These are phyloP conservation scores for Penicillium concentricum DNA, from an alignment of 2,329 filamentous ascomycete species.

Conservation along the genomic window DNA sequence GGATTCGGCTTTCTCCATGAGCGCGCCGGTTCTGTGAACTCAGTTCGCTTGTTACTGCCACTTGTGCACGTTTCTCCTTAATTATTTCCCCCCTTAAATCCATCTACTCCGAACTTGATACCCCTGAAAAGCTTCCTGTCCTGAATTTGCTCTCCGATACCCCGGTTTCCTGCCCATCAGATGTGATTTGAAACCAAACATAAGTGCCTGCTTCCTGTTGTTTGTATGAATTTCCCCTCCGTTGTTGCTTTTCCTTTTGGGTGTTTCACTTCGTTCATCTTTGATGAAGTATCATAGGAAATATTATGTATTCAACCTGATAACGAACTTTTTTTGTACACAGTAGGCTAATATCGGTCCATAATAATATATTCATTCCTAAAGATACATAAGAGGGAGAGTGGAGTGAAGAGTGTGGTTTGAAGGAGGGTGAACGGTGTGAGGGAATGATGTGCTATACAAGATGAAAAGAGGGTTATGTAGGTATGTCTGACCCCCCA, in stretches of 20 bases:
- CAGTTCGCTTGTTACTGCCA: constrained; percentile 17
- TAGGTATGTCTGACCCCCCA: background rate
- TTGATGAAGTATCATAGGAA: background rate
- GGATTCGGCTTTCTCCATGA: constrained; percentile 50
- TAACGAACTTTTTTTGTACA: background rate
- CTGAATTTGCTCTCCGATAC: constrained; percentile 14
- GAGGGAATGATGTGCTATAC: background rate
- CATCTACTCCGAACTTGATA: constrained; percentile 14
- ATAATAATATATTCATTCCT: constrained; percentile 1
- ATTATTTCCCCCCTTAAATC: background rate
- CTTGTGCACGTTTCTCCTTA: background rate
- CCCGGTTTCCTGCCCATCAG: constrained; percentile 4
- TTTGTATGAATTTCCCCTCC: background rate
- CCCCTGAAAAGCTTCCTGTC: constrained; percentile 1
- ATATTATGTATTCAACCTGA: background rate
- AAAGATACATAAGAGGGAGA: constrained; percentile 11
- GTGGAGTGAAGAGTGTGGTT: background rate
- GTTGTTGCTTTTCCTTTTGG: background rate
- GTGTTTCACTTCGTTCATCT: background rate
- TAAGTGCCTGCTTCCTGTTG: background rate
- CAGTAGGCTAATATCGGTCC: background rate
- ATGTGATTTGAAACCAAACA: background rate
- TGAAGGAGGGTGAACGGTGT: background rate
- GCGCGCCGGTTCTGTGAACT: constrained; percentile 35
- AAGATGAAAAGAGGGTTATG: background rate